Evolutionary conservation across 352 stramenopile genomes (phyloP), one percentile per base, ranked within the genome.

Genomic region (Globisporangium sylvaticum): DNA sequence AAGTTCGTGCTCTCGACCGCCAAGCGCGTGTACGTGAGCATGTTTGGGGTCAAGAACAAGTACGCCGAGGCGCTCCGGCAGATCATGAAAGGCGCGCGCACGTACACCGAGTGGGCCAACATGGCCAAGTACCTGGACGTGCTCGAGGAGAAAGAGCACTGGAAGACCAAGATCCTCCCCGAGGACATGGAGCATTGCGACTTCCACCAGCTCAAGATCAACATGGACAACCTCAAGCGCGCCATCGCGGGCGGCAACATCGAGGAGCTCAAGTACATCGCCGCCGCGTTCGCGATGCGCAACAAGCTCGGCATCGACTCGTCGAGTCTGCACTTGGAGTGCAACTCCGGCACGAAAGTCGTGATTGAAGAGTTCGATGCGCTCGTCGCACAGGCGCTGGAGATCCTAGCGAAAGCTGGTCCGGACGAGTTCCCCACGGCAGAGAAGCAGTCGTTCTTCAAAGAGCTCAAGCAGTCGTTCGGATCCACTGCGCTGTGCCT

Each of bases 401-500:
- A 88, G 44, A 69, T 79, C 29, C 71, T 90, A 0, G 66, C 72
- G 6, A 57, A 70, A 3, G 65, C 72, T 7, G 70, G 50, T 27
- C 50, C 80, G 1, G 61, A 74, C 0, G 62, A 66, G 52, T 86
- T 90, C 58, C 71, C 80, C 12, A 31, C 66, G 4, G 54, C 66
- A 1, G 76, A 92, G 44, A 91, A 87, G 56, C 32, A 69, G 31
- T 54, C 57, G 1, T 91, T 88, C 46, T 90, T 94, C 64, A 60
- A 76, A 5, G 75, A 78, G 27, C 71, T 88, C 34, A 85, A 89
- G 62, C 76, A 89, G n/a, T 87, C 95, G 61, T 92, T 97, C 60
- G 94, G 94, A 0, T 83, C 85, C 6, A 97, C 94, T 4, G 94
- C 92, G 15, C 72, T 98, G 15, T 97, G 95, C 77, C 75, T 98